Percentiles rank a stretch among this genome's conserved stretches.
phyloP scores from a whole-genome alignment of 495 filamentous ascomycete species.

The Wilcoxina mikolae region DNA sequence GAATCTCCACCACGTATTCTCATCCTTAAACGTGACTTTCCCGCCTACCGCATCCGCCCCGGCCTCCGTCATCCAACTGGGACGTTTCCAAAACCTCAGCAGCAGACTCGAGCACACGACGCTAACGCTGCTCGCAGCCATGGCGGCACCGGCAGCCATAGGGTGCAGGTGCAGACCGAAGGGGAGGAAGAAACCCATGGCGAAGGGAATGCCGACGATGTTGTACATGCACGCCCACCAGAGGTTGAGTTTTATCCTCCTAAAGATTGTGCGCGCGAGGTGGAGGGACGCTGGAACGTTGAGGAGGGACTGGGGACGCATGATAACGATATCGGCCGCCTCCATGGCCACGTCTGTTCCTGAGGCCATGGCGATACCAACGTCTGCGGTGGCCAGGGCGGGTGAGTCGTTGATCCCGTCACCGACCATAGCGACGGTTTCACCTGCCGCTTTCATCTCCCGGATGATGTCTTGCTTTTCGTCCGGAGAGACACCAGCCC shows the following conservation, averaged over 20 bases:
- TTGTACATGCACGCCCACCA: conserved; percentile 90
- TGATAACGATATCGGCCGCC: conserved; percentile 88
- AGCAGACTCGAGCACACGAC: conserved; percentile 74
- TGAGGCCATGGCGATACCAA: conserved; percentile 81
- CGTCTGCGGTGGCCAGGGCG: conserved; percentile 77
- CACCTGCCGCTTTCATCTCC: conserved; percentile 52
- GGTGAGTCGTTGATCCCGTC: conserved; percentile 99
- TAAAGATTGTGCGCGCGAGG: conserved; percentile 74
- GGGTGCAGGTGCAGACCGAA: conserved; percentile 78
- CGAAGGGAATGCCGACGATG: conserved; percentile 78
- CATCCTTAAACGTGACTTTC: neutral
- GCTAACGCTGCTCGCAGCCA: conserved; percentile 80
- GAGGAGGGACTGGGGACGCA: conserved; percentile 81
- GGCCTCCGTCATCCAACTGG: conserved; percentile 56
- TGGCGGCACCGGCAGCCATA: conserved; percentile 87
- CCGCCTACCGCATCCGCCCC: neutral
- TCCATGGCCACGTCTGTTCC: conserved; percentile 98
- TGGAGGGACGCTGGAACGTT: conserved; percentile 74
- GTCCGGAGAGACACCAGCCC: conserved; percentile 69
- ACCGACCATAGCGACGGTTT: conserved; percentile 88
- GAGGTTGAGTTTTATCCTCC: conserved; percentile 84
- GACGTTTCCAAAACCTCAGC: conserved; percentile 76
- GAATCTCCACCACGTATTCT: neutral
- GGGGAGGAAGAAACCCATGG: conserved; percentile 88
- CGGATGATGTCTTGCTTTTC: conserved; percentile 78